A percentile compares a stretch with the other conserved stretches of the same genome.
Conservation (phyloP, 2,329 filamentous ascomycete species). For the Fusarium luffae region DNA sequence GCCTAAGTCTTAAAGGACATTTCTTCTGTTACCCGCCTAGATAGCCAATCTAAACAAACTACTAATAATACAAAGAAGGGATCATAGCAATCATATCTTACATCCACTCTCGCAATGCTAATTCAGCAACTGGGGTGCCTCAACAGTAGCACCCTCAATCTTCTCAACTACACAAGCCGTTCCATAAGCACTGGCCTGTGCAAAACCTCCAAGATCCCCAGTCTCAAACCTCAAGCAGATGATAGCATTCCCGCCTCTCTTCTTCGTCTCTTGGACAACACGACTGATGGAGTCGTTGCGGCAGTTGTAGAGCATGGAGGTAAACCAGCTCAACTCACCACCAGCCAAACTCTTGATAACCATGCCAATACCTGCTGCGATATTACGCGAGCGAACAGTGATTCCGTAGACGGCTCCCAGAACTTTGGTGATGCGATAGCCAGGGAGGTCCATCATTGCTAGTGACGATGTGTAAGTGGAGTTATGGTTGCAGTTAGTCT, state of each 20-base stretch:
- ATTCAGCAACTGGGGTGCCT: slow-evolving; percentile 44
- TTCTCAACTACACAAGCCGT: slow-evolving; percentile 69
- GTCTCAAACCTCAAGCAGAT: slow-evolving; percentile 69
- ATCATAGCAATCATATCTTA: neutral
- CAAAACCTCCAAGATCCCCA: slow-evolving; percentile 64
- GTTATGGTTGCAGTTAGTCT: neutral
- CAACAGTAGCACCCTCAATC: slow-evolving; percentile 53
- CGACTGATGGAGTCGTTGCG: slow-evolving; percentile 68
- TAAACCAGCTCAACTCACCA: slow-evolving; percentile 70
- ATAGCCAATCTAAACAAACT: neutral
- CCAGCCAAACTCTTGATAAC: slow-evolving; percentile 67
- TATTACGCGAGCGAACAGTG: slow-evolving; percentile 68
- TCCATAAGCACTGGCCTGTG: slow-evolving; percentile 70
- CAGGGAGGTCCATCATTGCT: slow-evolving; percentile 72
- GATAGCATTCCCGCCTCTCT: slow-evolving; percentile 68
- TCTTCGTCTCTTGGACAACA: slow-evolving; percentile 66
- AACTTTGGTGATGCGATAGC: slow-evolving; percentile 67
- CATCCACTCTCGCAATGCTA: neutral
- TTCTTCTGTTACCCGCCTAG: too few species aligned
- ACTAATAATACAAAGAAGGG: neutral
- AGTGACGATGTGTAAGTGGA: neutral
- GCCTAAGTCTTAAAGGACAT: too few species aligned
- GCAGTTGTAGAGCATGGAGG: slow-evolving; percentile 67
- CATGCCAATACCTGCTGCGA: slow-evolving; percentile 66
- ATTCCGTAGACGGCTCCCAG: slow-evolving; percentile 69